Evolutionary conservation across 352 stramenopile genomes (phyloP), one percentile per base, ranked within the genome.

Genomic region (Aphanomyces invadans): DNA sequence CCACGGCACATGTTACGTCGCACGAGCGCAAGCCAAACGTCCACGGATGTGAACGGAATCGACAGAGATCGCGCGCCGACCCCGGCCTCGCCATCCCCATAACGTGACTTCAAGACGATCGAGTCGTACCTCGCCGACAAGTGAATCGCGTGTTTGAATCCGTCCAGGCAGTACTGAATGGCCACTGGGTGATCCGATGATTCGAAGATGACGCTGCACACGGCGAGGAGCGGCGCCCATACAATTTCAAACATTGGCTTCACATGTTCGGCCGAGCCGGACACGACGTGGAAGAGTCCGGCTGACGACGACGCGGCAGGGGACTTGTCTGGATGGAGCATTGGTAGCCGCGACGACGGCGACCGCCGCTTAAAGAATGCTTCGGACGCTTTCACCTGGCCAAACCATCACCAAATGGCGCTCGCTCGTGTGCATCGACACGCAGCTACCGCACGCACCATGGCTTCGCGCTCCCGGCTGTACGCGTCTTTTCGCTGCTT

Each of bases 221-320:
- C 95, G 42, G 95, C 96, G 51, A 99, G 81, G 28, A 99, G 76
- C 44, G 97, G 95, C 29, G 96, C 96, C 97, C 97, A 99, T 0
- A 97, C 91, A 0, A 98, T 98, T 77, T 99, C 95, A 71, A 99
- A 99, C 97, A 99, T 99, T 4, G 97, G 95, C 29, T 83, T 78
- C 17, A 97, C 83, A 59, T 93, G 28, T 86, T 78, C 0, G 79
- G 86, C 10, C 90, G 77, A 42, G 88, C 62, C 33, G 79, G 83
- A 62, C 90, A 92, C 45, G 78, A n/a, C n/a, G n/a, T n/a, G n/a
- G n/a, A n/a, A n/a, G n/a, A n/a, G n/a, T n/a, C n/a, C n/a, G n/a
- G n/a, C n/a, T n/a, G n/a, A n/a, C n/a, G n/a, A n/a, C n/a, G n/a
- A n/a, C n/a, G n/a, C 48, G 62, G 51, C 48, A 42, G n/a, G n/a